Evolutionary conservation across 75 land plant species (phyloP).

Genomic region (Cupressus sempervirens): DNA sequence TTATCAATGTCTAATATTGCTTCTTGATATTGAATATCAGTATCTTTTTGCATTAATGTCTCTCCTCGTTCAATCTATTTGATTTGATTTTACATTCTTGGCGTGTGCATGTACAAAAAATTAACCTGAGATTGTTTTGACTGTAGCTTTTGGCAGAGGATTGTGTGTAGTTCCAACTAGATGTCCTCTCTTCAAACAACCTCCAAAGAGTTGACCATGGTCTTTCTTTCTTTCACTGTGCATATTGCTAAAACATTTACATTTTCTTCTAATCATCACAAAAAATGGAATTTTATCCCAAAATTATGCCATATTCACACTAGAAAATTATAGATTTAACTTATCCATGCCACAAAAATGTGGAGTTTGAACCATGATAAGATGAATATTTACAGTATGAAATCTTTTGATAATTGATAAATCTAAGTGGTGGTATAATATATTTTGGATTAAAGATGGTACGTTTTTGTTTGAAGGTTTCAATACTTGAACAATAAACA

Average conservation of each 20-base stretch:
- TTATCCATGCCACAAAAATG: too few species aligned
- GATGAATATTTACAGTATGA: too few species aligned
- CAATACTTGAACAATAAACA: background rate
- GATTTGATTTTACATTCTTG: background rate
- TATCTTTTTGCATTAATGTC: too few species aligned
- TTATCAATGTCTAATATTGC: too few species aligned
- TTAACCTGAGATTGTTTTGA: background rate
- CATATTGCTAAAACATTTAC: background rate
- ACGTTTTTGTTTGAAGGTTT: too few species aligned
- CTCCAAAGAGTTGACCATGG: conserved; percentile 43
- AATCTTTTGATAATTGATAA: too few species aligned
- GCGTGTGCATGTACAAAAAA: background rate
- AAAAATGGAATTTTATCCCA: too few species aligned
- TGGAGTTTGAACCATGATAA: too few species aligned
- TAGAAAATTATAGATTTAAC: too few species aligned
- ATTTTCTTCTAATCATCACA: background rate
- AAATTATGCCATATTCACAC: too few species aligned
- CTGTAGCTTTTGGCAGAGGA: conserved; percentile 35
- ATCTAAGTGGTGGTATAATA: background rate
- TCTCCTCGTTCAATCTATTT: too few species aligned
- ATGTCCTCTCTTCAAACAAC: conserved; percentile 37
- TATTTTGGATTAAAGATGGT: background rate
- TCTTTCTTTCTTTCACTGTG: background rate
- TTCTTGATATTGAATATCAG: too few species aligned
- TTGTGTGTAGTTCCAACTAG: conserved; percentile 35